Conservation (phyloP, 805 yeast genomes). For the Candida glaebosa region DNA sequence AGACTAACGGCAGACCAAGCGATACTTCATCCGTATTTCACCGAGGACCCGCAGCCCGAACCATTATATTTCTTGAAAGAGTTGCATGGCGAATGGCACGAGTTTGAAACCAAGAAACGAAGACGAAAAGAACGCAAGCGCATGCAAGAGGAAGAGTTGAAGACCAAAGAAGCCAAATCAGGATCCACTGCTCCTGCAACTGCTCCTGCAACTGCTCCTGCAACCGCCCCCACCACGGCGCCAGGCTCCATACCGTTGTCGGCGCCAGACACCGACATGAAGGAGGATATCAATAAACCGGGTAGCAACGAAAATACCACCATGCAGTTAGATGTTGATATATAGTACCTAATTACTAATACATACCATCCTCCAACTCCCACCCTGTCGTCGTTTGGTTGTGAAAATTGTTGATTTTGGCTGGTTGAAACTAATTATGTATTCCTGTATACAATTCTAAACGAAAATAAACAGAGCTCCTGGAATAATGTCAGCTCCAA, state of each 20-base stretch:
- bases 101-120: conserved; percentile 86
- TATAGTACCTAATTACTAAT: neutral
- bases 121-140: conserved; percentile 47
- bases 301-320: neutral
- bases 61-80: conserved; percentile 52
- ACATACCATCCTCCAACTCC: too few species aligned
- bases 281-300: neutral
- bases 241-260: neutral
- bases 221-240: conserved; percentile 1
- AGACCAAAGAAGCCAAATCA: conserved; percentile 5
- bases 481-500: neutral
- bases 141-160: conserved; percentile 27
- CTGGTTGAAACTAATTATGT: too few species aligned
- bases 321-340: neutral
- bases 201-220: conserved; percentile 3
- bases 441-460: neutral
- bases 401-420: too few species aligned
- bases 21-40: conserved; percentile 62
- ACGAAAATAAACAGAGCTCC: neutral
- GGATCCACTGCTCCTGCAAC: conserved; percentile 3
- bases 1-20: conserved; percentile 72
- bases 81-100: conserved; percentile 92
- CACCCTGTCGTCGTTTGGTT: too few species aligned
- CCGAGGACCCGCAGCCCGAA: conserved; percentile 62
- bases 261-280: neutral